These are phyloP conservation scores for Candida stauntonica DNA, from an alignment of 805 yeast species.

Conservation along the genomic window DNA sequence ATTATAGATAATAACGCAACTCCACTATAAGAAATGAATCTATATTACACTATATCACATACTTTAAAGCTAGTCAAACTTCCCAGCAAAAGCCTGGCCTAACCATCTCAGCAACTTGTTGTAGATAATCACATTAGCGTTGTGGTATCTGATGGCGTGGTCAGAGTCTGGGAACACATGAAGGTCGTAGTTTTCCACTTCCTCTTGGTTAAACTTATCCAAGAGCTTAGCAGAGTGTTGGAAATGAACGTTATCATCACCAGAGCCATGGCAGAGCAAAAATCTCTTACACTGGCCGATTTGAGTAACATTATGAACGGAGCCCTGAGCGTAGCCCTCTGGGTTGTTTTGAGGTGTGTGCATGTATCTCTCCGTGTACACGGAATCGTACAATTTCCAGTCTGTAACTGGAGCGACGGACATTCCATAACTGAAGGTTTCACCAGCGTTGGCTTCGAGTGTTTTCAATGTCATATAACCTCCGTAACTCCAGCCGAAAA, in stretches of 20 bases:
- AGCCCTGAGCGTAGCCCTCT: slow-evolving; percentile 54
- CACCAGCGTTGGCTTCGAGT: slow-evolving; percentile 72
- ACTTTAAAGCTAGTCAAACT: neutral
- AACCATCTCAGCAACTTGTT: slow-evolving; percentile 68
- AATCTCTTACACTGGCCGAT: slow-evolving; percentile 62
- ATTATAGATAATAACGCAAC: no score
- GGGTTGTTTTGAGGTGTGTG: slow-evolving; percentile 68
- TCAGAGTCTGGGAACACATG: slow-evolving; percentile 81
- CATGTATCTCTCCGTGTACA: slow-evolving; percentile 95
- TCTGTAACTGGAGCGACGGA: slow-evolving; percentile 98
- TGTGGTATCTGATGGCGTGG: slow-evolving; percentile 68
- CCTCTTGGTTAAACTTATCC: slow-evolving; percentile 67
- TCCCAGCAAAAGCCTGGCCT: slow-evolving; percentile 51
- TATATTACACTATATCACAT: no score
- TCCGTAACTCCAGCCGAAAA: slow-evolving; percentile 99
- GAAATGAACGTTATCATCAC: slow-evolving; percentile 96
- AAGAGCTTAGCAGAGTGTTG: slow-evolving; percentile 79
- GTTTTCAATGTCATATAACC: slow-evolving; percentile 91
- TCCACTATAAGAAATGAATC: no score
- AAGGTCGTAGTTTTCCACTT: slow-evolving; percentile 78
- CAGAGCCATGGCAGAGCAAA: slow-evolving; percentile 91
- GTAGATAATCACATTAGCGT: slow-evolving; percentile 65
- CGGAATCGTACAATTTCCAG: slow-evolving; percentile 88
- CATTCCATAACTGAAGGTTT: slow-evolving; percentile 80
- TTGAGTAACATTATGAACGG: slow-evolving; percentile 51